phyloP scores from a whole-genome alignment of 768 basidiomycete genomes.

The Leccinellum luteum region DNA sequence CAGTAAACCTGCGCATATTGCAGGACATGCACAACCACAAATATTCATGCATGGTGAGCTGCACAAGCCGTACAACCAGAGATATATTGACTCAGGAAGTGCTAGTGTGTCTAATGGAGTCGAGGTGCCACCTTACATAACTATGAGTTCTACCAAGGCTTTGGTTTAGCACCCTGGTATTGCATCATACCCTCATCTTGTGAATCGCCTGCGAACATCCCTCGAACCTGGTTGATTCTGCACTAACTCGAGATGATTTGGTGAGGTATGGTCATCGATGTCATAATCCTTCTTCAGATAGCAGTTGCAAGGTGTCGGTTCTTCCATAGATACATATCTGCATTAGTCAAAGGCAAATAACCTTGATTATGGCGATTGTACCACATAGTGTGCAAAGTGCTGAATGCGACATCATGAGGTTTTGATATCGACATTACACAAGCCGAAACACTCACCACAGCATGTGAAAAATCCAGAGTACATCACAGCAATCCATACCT shows the following conservation, averaged over 20 bases:
- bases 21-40: too few relatives aligned
- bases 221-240: slow-evolving; percentile 18
- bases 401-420: slow-evolving; percentile 1
- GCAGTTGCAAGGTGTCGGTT: slow-evolving; percentile 12
- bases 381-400: slow-evolving; percentile 17
- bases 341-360: slow-evolving; percentile 1
- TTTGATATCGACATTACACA: not conserved
- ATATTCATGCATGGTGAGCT: too few relatives aligned
- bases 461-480: slow-evolving; percentile 20
- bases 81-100: too few relatives aligned
- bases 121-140: not conserved
- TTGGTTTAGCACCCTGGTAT: slow-evolving; percentile 20
- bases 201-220: slow-evolving; percentile 10
- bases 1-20: too few relatives aligned
- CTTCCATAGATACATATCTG: not conserved
- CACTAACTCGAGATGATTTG: slow-evolving; percentile 5
- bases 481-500: slow-evolving; percentile 26
- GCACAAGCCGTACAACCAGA: too few relatives aligned
- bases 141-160: slow-evolving; percentile 2
- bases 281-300: slow-evolving; percentile 13
- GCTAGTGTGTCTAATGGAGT: too few relatives aligned
- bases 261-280: not conserved
- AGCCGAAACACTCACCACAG: slow-evolving; percentile 14
- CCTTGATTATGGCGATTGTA: not conserved
- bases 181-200: slow-evolving; percentile 3